phyloP scores from a whole-genome alignment of 495 filamentous ascomycete genomes.

The Baudoinia panamericana region DNA sequence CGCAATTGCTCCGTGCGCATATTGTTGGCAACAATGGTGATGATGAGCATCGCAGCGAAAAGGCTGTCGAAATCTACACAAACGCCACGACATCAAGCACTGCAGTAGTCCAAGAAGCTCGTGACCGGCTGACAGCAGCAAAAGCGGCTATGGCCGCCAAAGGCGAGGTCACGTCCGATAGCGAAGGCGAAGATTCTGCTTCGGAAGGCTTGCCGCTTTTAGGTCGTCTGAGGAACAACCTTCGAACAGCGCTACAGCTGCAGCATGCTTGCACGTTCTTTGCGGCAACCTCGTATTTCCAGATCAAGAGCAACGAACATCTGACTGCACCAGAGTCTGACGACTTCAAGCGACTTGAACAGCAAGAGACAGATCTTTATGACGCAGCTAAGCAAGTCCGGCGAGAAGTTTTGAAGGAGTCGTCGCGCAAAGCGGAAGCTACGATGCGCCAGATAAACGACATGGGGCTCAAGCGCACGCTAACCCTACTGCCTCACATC shows the following conservation, averaged over 20 bases:
- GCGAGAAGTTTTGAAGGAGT: slow-evolving; percentile 50
- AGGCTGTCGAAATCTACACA: slow-evolving; percentile 57
- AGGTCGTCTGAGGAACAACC: slow-evolving; percentile 47
- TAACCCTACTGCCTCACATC: slow-evolving; percentile 52
- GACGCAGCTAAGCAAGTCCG: slow-evolving; percentile 63
- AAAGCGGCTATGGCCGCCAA: slow-evolving; percentile 26
- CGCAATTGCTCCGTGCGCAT: slow-evolving; percentile 56
- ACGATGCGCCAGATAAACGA: slow-evolving; percentile 39
- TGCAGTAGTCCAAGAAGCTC: slow-evolving; percentile 48
- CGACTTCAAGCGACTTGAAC: slow-evolving; percentile 51
- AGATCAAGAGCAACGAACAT: slow-evolving; percentile 59
- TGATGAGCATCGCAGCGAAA: slow-evolving; percentile 28
- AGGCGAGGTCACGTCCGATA: slow-evolving; percentile 21
- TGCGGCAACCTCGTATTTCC: slow-evolving; percentile 65
- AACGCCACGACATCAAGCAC: slow-evolving; percentile 42
- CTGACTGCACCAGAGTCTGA: slow-evolving; percentile 49
- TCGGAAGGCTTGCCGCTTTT: slow-evolving; percentile 37
- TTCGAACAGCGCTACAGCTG: slow-evolving; percentile 62
- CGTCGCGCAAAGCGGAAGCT: slow-evolving; percentile 26
- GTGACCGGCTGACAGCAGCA: slow-evolving; percentile 45
- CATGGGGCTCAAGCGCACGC: slow-evolving; percentile 37
- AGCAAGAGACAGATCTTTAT: slow-evolving; percentile 57
- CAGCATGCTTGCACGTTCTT: slow-evolving; percentile 78
- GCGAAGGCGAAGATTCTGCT: slow-evolving; percentile 31
- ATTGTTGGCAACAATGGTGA: slow-evolving; percentile 52